These are phyloP conservation scores for Aspergillus fructus DNA, from an alignment of 2,329 filamentous ascomycete genomes.

Conservation along the genomic window DNA sequence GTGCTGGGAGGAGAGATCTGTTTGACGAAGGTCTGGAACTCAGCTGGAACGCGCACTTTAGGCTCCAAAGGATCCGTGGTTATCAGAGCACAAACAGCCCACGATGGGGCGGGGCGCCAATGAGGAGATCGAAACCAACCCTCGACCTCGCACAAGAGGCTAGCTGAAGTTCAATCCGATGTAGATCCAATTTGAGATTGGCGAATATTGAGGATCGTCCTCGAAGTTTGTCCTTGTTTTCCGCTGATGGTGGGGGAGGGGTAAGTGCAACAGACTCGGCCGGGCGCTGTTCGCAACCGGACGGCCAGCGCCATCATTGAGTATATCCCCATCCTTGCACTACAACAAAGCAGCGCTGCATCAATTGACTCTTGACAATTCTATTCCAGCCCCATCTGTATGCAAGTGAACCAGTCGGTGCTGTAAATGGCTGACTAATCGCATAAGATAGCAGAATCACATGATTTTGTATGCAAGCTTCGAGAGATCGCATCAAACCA, in stretches of 20 bases:
- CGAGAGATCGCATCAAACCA: background rate
- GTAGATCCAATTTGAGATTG: conserved; percentile 2
- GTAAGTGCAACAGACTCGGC: background rate
- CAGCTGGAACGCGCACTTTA: conserved; percentile 1
- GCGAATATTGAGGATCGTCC: background rate
- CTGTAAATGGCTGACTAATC: background rate
- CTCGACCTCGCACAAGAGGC: background rate
- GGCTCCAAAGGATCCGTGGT: conserved; percentile 6
- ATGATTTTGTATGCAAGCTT: background rate
- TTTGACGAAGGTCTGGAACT: background rate
- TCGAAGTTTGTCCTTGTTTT: background rate
- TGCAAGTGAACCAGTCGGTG: background rate
- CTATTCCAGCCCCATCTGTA: background rate
- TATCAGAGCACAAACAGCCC: conserved; percentile 7
- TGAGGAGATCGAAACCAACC: background rate
- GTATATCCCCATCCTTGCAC: background rate
- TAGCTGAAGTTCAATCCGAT: background rate
- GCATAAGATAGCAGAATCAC: background rate
- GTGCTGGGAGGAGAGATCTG: background rate
- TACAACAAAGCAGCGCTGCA: background rate
- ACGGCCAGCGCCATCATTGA: background rate
- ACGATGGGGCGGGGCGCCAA: conserved; percentile 5
- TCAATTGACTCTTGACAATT: background rate
- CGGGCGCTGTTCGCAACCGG: background rate
- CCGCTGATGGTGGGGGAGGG: background rate